Evolutionary conservation across 108 stramenopile species (phyloP), one percentile per base, ranked within the genome.

Genomic region (Heterococcus sp.): DNA sequence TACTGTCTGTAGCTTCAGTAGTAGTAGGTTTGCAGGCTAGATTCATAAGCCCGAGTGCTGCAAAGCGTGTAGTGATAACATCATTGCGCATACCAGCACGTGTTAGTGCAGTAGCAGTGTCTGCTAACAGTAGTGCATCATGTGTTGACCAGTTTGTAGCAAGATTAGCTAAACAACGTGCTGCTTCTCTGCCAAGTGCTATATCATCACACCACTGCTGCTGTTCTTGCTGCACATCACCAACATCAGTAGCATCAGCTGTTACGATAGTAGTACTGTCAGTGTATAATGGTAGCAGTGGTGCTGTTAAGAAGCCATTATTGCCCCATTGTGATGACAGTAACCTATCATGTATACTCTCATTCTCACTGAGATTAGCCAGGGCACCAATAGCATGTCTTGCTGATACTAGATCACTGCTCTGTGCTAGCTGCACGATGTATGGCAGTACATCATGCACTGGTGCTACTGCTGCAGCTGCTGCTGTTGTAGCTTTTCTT

Each of bases 281-380:
- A 21, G 46, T 14, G 46, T 58, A 38, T 38, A 21, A 8, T 2
- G n/a, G 46, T 31, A 27, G 75, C 67, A 58, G 21, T 8, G 46
- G 46, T 8, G 46, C 46, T 29, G 26, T 71, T 8, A 65, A 29
- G 28, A 2, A 30, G 21, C 36, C 69, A 70, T 3, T 34, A 21
- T 8, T 21, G 21, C 46, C 69, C 37, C 76, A 72, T 32, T 76
- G 76, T 58, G 83, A 64, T 37, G 83, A 66, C 69, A 87, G 63
- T n/a, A n/a, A n/a, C 21, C 73, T 32, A 32, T 46, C 82, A 46
- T 90, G 89, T 65, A 88, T 88, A 65, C 32, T 65, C 32, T 84
- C 72, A 71, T 87, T 88, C 75, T 93, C 93, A 64, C 86, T 88
- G 27, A 93, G 84, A 77, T 92, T 92, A 0, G 91, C 92, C 0